Conservation (phyloP, 116 monocot species). For the Cymodocea nodosa region DNA sequence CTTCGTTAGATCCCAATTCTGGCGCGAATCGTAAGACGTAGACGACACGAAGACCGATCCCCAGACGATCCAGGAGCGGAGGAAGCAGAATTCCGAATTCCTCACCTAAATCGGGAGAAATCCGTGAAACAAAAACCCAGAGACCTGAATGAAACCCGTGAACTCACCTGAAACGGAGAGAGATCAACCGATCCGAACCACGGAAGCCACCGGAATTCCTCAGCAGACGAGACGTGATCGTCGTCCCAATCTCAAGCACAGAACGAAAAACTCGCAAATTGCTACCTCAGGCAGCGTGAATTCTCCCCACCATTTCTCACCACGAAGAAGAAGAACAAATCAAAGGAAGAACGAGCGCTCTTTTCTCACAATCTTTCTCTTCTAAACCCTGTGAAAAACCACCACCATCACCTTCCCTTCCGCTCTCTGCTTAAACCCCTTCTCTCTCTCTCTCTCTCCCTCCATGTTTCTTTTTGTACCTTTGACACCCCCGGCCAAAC, state of each 20-base stretch:
- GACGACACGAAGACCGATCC: not conserved
- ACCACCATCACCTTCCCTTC: slow-evolving; percentile 6
- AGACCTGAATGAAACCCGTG: not conserved
- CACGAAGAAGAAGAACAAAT: not conserved
- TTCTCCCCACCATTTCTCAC: not conserved
- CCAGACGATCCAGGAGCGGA: too few relatives aligned
- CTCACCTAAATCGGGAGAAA: not conserved
- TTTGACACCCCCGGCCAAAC: not conserved
- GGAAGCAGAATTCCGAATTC: not conserved
- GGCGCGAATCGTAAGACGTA: not conserved
- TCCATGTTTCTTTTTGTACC: not conserved
- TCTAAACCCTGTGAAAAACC: slow-evolving; percentile 42
- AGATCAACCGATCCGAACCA: not conserved
- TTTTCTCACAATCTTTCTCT: not conserved
- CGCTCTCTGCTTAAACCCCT: slow-evolving; percentile 44
- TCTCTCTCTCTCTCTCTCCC: not conserved
- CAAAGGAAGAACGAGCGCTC: not conserved
- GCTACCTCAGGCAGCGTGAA: too few relatives aligned
- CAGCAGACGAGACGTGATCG: not conserved
- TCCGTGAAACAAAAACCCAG: not conserved
- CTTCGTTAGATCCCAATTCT: not conserved
- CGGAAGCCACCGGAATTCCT: not conserved
- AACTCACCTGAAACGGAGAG: not conserved
- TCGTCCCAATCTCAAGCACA: not conserved
- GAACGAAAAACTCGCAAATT: too few relatives aligned